Conservation (phyloP, 331 rosid genomes). For the Malus hybrid region DNA sequence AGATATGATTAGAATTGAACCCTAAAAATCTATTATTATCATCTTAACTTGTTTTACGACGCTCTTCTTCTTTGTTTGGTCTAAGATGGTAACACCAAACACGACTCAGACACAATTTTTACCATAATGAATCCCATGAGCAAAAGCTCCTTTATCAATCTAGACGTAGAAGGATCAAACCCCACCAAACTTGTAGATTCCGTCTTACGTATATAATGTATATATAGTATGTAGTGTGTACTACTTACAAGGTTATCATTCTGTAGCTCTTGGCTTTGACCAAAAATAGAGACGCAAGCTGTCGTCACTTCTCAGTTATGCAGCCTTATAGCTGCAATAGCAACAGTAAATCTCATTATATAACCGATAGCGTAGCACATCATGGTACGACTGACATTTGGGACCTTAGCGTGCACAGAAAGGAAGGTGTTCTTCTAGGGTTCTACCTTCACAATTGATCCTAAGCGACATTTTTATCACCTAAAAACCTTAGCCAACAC, state of each 20-base stretch:
- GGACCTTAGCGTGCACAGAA: slow-evolving; percentile 29
- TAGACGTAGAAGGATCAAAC: neutral
- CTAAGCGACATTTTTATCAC: neutral
- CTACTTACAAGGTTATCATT: neutral
- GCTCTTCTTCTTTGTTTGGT: too few species aligned
- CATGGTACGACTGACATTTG: slow-evolving; percentile 2
- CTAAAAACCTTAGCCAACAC: slow-evolving; percentile 6
- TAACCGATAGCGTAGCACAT: slow-evolving; percentile 6
- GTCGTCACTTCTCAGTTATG: slow-evolving; percentile 18
- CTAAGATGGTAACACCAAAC: too few species aligned
- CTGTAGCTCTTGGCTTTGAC: slow-evolving; percentile 21
- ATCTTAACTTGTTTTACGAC: too few species aligned
- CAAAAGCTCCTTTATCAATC: neutral
- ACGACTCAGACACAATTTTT: neutral
- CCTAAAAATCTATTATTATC: too few species aligned
- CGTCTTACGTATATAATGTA: neutral
- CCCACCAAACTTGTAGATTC: slow-evolving; percentile 7
- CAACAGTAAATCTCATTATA: neutral
- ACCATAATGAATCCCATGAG: neutral
- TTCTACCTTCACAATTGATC: neutral
- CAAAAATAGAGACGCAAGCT: slow-evolving; percentile 25
- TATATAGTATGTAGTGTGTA: neutral
- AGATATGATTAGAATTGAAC: too few species aligned
- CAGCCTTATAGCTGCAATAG: slow-evolving; percentile 9
- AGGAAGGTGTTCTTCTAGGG: neutral